Percentiles rank a stretch among this genome's conserved stretches.
Evolutionary conservation across 192 early-diverging fungal genomes (phyloP).

Genomic region (Entrophospora sp.): DNA sequence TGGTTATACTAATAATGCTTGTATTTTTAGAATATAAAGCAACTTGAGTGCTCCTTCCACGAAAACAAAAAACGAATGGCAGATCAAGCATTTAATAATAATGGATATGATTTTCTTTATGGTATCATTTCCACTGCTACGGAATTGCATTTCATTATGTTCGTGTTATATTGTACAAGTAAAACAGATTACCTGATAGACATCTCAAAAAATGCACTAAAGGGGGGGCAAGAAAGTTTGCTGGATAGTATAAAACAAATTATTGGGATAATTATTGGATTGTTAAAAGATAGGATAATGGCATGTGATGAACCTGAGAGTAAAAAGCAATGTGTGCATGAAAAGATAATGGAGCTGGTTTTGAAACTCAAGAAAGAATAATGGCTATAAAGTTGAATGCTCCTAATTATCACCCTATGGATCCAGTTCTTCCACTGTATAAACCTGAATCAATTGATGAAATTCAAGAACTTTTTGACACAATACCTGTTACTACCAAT

Average conservation of each 20-base stretch:
- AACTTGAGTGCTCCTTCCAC: background rate
- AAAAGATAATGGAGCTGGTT: slow-evolving; percentile 6
- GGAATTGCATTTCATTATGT: slow-evolving; percentile 12
- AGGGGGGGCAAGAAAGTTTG: background rate
- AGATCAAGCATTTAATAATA: slow-evolving; percentile 1
- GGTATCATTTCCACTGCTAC: background rate
- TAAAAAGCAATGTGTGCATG: background rate
- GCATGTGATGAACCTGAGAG: slow-evolving; percentile 6
- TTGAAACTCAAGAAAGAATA: too few relatives aligned
- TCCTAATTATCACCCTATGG: too few relatives aligned
- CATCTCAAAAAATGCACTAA: background rate
- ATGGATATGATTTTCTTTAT: slow-evolving; percentile 2
- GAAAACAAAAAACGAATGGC: background rate
- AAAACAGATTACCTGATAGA: slow-evolving; percentile 11
- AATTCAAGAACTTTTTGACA: too few relatives aligned
- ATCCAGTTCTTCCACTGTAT: too few relatives aligned
- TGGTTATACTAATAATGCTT: too few relatives aligned
- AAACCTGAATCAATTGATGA: too few relatives aligned
- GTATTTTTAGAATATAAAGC: background rate
- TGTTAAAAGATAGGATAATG: slow-evolving; percentile 1
- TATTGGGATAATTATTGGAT: background rate
- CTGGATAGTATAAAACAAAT: slow-evolving; percentile 4
- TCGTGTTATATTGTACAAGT: slow-evolving; percentile 1
- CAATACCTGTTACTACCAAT: too few relatives aligned
- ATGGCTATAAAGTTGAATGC: too few relatives aligned